Percentiles rank a stretch among this genome's conserved stretches.
Evolutionary conservation across 306 rosid genomes (phyloP).

Genomic region (Quercus cerris): DNA sequence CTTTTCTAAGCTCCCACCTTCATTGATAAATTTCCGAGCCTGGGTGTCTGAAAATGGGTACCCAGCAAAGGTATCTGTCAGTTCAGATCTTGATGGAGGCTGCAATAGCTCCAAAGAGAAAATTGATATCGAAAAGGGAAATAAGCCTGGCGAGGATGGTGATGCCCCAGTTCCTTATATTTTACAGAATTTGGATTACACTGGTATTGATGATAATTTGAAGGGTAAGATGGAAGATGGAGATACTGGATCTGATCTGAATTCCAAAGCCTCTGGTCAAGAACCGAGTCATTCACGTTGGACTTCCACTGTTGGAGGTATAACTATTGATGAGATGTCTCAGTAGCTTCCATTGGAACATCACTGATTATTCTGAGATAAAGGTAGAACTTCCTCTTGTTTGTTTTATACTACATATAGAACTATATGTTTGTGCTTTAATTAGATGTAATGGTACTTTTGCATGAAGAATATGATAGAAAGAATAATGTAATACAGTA

Average conservation of each 20-base stretch:
- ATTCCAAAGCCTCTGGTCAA: constrained; percentile 30
- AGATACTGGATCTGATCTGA: constrained; percentile 26
- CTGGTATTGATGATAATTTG: constrained; percentile 39
- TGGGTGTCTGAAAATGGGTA: constrained; percentile 56
- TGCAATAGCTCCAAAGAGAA: constrained; percentile 51
- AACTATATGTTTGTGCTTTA: background rate
- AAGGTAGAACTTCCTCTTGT: constrained; percentile 46
- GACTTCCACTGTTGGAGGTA: constrained; percentile 19
- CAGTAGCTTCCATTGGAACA: constrained; percentile 29
- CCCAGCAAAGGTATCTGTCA: constrained; percentile 24
- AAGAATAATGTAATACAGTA: background rate
- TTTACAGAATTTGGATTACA: constrained; percentile 59
- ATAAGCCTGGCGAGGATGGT: constrained; percentile 40
- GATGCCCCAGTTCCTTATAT: constrained; percentile 37
- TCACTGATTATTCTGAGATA: constrained; percentile 22
- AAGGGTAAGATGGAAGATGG: constrained; percentile 38
- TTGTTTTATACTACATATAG: constrained; percentile 13
- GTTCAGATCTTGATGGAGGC: constrained; percentile 44
- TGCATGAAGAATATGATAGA: constrained; percentile 14
- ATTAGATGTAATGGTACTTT: background rate
- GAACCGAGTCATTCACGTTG: constrained; percentile 26
- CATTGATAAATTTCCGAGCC: constrained; percentile 63
- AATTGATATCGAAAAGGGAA: constrained; percentile 55
- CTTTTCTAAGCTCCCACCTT: constrained; percentile 56
- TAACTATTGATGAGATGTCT: constrained; percentile 10